phyloP scores from a whole-genome alignment of 2,329 filamentous ascomycete species.

The Nemania diffusa region DNA sequence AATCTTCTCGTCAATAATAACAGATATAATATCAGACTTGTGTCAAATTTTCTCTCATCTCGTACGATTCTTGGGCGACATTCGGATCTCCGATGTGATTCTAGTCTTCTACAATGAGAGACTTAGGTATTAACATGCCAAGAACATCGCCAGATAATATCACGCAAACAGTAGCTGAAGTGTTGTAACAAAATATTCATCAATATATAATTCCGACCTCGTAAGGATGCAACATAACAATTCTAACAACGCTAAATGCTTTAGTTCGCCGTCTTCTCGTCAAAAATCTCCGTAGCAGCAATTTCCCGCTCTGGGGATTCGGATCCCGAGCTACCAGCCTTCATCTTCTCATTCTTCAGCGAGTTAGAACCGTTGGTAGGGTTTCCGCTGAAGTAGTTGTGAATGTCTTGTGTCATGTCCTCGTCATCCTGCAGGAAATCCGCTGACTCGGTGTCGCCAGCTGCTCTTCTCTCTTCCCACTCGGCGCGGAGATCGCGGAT shows the following conservation, averaged over 20 bases:
- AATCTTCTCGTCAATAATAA: no score
- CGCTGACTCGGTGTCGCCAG: conserved; percentile 58
- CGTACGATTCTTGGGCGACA: background rate
- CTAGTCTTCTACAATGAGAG: background rate
- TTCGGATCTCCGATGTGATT: background rate
- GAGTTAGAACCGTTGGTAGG: conserved; percentile 29
- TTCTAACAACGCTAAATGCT: background rate
- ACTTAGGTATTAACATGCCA: background rate
- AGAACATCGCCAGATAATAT: background rate
- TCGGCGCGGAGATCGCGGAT: conserved; percentile 81
- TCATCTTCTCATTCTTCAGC: conserved; percentile 44
- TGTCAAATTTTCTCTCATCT: no score
- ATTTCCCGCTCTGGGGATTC: conserved; percentile 14
- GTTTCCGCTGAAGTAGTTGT: conserved; percentile 61
- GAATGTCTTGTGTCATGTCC: conserved; percentile 63
- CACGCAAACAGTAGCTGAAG: background rate
- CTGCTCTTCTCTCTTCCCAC: conserved; percentile 64
- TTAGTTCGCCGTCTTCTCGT: conserved; percentile 25
- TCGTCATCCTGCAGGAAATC: conserved; percentile 56
- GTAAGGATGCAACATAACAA: background rate
- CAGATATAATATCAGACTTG: no score
- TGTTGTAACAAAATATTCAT: background rate
- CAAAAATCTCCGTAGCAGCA: conserved; percentile 13
- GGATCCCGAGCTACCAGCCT: conserved; percentile 26
- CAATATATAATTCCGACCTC: background rate